Base-by-base conservation (phyloP, 2,329 filamentous ascomycete species). In the Gaeumannomyces tritici region DNA sequence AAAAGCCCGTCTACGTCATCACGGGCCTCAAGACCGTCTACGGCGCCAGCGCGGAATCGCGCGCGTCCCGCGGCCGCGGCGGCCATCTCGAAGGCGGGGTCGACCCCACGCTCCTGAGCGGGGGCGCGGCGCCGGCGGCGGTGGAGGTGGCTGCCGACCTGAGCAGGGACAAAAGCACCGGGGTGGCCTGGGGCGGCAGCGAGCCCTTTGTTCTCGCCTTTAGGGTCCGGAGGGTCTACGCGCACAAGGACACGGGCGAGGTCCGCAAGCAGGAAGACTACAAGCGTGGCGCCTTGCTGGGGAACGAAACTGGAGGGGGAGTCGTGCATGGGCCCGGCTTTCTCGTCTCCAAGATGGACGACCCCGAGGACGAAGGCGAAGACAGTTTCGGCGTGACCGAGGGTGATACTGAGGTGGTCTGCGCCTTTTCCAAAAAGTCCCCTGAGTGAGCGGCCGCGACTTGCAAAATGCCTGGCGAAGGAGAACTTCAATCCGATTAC, bases 361-460 rank as follows among this genome's bases (percentile, higher is more conserved):
- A 47, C 9, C 3, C 28, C 5, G 64, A 65, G 4, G 65, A 66
- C 7, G 66, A 42, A 15, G 55, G 13, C n/a, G 29, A 31, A 5
- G 31, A 55, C 3, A 55, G 62, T 4, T 24, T n/a, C 2, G 59
- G 58, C 27, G 59, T 55, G 4, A 55, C 18, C 8, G 54, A 55
- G 54, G 54, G 54, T 9, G n/a, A 24, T 27, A 9, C 1, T 24
- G 27, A 24, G 2, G 27, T 55, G 15, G 4, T 55, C 27, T 55
- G 54, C 27, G 54, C n/a, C n/a, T 55, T 55, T 55, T 55, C 9
- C 3, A 24, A 55, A 27, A 9, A 1, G 12, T 13, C n/a, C n/a
- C 12, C 15, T n/a, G 8, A 55, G 5, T 4, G 27, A 24, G 27
- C n/a, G 51, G 4, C n/a, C n/a, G n/a, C n/a, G n/a, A n/a, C n/a